Conservation (phyloP, 768 basidiomycete species). For the Tricholoma matsutake region DNA sequence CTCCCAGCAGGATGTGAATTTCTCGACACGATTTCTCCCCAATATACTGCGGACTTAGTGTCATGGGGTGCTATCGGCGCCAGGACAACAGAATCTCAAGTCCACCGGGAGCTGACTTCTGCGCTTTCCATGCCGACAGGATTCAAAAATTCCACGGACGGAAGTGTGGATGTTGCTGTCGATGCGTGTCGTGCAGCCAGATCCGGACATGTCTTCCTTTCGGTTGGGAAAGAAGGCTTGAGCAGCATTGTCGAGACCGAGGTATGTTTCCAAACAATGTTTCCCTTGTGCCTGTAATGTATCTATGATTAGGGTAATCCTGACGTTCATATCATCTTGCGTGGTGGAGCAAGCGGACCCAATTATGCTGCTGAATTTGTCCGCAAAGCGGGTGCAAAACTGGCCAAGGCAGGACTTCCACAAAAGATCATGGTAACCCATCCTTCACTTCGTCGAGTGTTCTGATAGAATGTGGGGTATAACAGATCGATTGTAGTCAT, state of each 20-base stretch:
- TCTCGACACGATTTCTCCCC: slow-evolving; percentile 61
- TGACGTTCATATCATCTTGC: slow-evolving; percentile 91
- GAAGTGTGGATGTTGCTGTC: slow-evolving; percentile 85
- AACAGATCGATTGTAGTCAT: slow-evolving; percentile 92
- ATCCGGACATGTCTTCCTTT: slow-evolving; percentile 91
- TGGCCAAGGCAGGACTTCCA: slow-evolving; percentile 73
- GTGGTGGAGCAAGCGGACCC: slow-evolving; percentile 86
- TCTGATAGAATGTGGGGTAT: not conserved
- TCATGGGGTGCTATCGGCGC: slow-evolving; percentile 98
- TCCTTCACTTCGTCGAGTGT: not conserved
- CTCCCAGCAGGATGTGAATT: slow-evolving; percentile 97
- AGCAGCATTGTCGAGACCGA: slow-evolving; percentile 95
- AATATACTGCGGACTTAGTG: slow-evolving; percentile 88
- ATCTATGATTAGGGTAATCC: slow-evolving; percentile 65
- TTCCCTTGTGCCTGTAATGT: not conserved
- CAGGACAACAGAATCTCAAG: slow-evolving; percentile 89
- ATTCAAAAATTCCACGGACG: slow-evolving; percentile 99
- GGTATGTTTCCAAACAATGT: slow-evolving; percentile 35
- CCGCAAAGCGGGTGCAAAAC: slow-evolving; percentile 66
- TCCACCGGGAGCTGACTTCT: slow-evolving; percentile 85
- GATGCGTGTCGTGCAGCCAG: slow-evolving; percentile 94
- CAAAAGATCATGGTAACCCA: slow-evolving; percentile 81
- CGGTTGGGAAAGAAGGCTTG: slow-evolving; percentile 94
- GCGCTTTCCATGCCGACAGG: slow-evolving; percentile 95
- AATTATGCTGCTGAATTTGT: slow-evolving; percentile 85